Percentiles rank a stretch among this genome's conserved stretches.
These are phyloP conservation scores for Russula abietina DNA, from an alignment of 768 basidiomycete species.

Conservation along the genomic window DNA sequence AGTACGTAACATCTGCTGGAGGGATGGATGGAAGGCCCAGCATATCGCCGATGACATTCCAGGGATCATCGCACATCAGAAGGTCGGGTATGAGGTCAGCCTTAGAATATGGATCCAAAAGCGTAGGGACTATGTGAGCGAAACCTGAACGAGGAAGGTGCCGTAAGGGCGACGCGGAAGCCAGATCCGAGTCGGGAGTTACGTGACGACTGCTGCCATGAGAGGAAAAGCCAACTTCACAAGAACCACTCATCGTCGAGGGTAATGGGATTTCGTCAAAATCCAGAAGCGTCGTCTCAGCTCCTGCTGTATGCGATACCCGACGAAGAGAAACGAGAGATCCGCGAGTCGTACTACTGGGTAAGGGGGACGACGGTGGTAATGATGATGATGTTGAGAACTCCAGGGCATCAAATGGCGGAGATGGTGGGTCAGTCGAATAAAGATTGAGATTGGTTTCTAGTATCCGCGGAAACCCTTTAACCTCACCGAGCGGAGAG, in stretches of 20 bases:
- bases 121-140: background rate
- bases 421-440: background rate
- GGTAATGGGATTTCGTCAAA: background rate
- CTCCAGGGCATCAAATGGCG: conserved; percentile 15
- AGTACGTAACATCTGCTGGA: conserved; percentile 4
- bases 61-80: conserved; percentile 14
- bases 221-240: background rate
- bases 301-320: background rate
- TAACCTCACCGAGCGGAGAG: background rate
- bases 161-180: background rate
- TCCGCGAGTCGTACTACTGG: conserved; percentile 5
- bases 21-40: conserved; percentile 21
- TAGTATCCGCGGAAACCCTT: background rate
- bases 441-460: background rate
- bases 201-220: background rate
- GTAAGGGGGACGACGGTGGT: conserved; percentile 19
- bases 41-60: conserved; percentile 23
- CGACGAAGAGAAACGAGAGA: conserved; percentile 3
- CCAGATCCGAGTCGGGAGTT: background rate
- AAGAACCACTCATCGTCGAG: background rate
- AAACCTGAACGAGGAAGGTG: background rate
- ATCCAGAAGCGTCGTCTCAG: background rate
- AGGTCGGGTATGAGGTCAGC: conserved; percentile 15
- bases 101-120: background rate
- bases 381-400: conserved; percentile 13